Percentiles rank a stretch among this genome's conserved stretches.
These are phyloP conservation scores for Boletus pseudopeckii DNA, from an alignment of 768 basidiomycete species.

Conservation along the genomic window DNA sequence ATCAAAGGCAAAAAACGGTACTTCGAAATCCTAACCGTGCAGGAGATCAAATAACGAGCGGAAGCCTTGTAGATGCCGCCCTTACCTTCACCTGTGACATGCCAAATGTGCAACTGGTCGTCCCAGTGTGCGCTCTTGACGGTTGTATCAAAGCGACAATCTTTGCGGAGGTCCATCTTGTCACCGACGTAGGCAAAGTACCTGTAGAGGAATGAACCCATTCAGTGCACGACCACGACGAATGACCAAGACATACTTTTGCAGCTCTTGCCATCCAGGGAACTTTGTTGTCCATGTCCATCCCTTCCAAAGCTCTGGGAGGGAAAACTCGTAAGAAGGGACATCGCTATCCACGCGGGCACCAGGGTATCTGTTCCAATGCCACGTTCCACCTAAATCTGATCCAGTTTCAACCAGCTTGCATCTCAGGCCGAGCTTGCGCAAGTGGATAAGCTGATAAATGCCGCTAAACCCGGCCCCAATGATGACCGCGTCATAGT, in stretches of 20 bases:
- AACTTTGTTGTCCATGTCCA: slow-evolving; percentile 12
- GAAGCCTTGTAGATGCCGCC: not conserved
- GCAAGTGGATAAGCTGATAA: slow-evolving; percentile 10
- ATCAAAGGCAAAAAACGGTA: not conserved
- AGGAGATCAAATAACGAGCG: slow-evolving; percentile 2
- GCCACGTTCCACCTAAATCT: slow-evolving; percentile 8
- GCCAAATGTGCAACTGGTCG: slow-evolving; percentile 4
- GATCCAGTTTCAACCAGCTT: slow-evolving; percentile 4
- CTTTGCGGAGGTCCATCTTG: slow-evolving; percentile 8
- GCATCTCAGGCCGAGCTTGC: slow-evolving; percentile 8
- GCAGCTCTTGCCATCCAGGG: slow-evolving; percentile 7
- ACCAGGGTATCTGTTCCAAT: slow-evolving; percentile 16
- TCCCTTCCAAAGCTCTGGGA: slow-evolving; percentile 13
- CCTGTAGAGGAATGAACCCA: not conserved
- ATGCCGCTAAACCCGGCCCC: slow-evolving; percentile 10
- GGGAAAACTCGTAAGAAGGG: slow-evolving; percentile 6
- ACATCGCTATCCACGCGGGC: slow-evolving; percentile 9
- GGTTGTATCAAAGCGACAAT: slow-evolving; percentile 10
- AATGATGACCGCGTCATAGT: slow-evolving; percentile 6
- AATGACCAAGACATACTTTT: not conserved
- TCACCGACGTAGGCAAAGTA: slow-evolving; percentile 10
- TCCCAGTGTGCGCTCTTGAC: slow-evolving; percentile 13
- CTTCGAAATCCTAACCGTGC: slow-evolving; percentile 1
- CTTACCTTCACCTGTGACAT: slow-evolving; percentile 4
- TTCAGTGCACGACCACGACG: not conserved